These are phyloP conservation scores for Verticillium klebahnii DNA, from an alignment of 2,329 filamentous ascomycete species.

Conservation along the genomic window DNA sequence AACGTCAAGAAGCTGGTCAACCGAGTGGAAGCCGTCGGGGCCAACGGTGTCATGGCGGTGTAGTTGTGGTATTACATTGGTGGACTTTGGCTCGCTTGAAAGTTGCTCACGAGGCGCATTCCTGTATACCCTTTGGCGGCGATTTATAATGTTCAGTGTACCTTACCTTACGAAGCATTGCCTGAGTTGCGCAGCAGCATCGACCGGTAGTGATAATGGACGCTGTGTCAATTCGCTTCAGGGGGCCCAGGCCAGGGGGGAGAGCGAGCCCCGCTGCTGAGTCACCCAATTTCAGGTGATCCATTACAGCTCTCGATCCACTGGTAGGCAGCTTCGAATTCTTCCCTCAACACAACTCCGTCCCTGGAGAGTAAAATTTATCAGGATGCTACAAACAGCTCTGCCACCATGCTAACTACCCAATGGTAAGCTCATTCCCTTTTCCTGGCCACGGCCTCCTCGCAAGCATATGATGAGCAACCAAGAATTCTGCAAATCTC, in stretches of 20 bases:
- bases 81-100: not conserved
- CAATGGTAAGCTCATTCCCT: slow-evolving; percentile 17
- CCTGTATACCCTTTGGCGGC: slow-evolving; percentile 10
- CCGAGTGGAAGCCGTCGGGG: slow-evolving; percentile 61
- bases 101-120: slow-evolving; percentile 9
- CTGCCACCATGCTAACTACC: not conserved
- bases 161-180: not conserved
- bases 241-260: not conserved
- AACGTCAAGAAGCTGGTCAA: slow-evolving; percentile 86
- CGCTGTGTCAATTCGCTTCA: not conserved
- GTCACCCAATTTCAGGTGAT: slow-evolving; percentile 4
- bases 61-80: slow-evolving; percentile 13
- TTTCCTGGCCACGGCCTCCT: not conserved
- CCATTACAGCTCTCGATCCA: not conserved
- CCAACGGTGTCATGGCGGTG: slow-evolving; percentile 41
- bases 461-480: slow-evolving; percentile 20
- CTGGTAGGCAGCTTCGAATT: not conserved
- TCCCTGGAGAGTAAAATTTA: not conserved
- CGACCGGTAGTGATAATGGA: not conserved
- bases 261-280: slow-evolving; percentile 4
- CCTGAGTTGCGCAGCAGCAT: not conserved
- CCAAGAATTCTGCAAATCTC: slow-evolving; percentile 46
- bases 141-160: not conserved
- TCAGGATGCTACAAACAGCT: not conserved
- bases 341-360: not conserved